Percentiles rank a stretch among this genome's conserved stretches.
Conservation (phyloP, 192 early-diverging fungal genomes). For the Oehlia diaphana region DNA sequence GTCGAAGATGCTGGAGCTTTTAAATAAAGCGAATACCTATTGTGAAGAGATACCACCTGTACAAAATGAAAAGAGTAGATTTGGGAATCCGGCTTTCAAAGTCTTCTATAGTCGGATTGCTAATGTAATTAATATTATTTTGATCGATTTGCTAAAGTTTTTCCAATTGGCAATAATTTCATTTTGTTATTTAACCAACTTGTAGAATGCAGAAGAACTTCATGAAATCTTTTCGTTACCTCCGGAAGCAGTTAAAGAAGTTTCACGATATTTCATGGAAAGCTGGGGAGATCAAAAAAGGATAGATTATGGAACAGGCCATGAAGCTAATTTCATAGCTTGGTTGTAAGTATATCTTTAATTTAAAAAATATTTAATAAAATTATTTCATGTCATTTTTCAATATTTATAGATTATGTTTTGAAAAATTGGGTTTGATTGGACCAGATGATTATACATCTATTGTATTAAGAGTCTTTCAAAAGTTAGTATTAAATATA, state of each 20-base stretch:
- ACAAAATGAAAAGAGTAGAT: constrained; percentile 76
- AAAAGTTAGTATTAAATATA: constrained; percentile 45
- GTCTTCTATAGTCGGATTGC: constrained; percentile 79
- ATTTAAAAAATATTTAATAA: constrained; percentile 2
- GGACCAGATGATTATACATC: constrained; percentile 69
- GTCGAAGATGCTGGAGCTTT: constrained; percentile 57
- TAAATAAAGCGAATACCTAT: constrained; percentile 65
- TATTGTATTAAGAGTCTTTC: constrained; percentile 77
- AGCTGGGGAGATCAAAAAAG: constrained; percentile 89
- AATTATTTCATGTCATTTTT: not conserved
- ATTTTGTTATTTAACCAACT: too few relatives aligned
- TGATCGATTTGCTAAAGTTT: not conserved
- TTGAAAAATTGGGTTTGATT: constrained; percentile 73
- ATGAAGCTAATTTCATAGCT: constrained; percentile 89
- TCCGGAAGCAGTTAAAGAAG: constrained; percentile 46
- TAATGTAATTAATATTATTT: constrained; percentile 47
- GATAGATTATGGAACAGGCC: constrained; percentile 98
- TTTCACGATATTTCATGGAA: constrained; percentile 77
- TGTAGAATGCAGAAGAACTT: constrained; percentile 36
- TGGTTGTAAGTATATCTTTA: constrained; percentile 60
- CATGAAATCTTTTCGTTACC: constrained; percentile 38
- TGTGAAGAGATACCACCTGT: constrained; percentile 70
- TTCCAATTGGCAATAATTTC: not conserved
- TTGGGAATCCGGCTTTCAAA: constrained; percentile 95
- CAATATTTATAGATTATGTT: constrained; percentile 58